Conservation (phyloP, 345 rosid species). For the Geranium rotundifolium region DNA sequence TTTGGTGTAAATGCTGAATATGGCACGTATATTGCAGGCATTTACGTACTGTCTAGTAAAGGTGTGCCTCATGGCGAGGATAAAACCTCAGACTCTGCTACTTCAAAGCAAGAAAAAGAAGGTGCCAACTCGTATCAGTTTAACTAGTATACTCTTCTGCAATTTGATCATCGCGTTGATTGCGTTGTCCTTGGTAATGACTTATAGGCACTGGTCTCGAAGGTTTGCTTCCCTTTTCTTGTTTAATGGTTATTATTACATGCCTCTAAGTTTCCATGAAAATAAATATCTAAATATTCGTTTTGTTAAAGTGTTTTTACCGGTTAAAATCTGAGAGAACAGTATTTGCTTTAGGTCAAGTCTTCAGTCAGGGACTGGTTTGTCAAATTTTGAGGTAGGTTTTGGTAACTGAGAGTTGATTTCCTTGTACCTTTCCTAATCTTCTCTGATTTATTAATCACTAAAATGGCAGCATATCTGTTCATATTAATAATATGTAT, state of each 20-base stretch:
- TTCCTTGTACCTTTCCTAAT: background rate
- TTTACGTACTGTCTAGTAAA: background rate
- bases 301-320: constrained; percentile 1
- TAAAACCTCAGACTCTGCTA: constrained; percentile 70
- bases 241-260: background rate
- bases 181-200: constrained; percentile 33
- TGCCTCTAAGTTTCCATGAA: background rate
- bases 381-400: constrained; percentile 32
- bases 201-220: constrained; percentile 53
- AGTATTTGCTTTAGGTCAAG: constrained; percentile 23
- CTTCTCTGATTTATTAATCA: background rate
- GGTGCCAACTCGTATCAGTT: constrained; percentile 48
- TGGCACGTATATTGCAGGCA: background rate
- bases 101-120: constrained; percentile 81
- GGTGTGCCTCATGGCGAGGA: constrained; percentile 47
- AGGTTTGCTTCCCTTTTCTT: constrained; percentile 29
- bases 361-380: constrained; percentile 18
- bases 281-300: background rate
- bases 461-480: background rate
- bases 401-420: background rate
- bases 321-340: constrained; percentile 2
- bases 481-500: background rate
- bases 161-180: constrained; percentile 35
- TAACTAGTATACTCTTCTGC: constrained; percentile 40
- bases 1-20: background rate